A percentile compares a stretch with the other conserved stretches of the same genome.
These are phyloP conservation scores for Paramecium biaurelia DNA, from an alignment of 73 alveolate species.

Conservation along the genomic window DNA sequence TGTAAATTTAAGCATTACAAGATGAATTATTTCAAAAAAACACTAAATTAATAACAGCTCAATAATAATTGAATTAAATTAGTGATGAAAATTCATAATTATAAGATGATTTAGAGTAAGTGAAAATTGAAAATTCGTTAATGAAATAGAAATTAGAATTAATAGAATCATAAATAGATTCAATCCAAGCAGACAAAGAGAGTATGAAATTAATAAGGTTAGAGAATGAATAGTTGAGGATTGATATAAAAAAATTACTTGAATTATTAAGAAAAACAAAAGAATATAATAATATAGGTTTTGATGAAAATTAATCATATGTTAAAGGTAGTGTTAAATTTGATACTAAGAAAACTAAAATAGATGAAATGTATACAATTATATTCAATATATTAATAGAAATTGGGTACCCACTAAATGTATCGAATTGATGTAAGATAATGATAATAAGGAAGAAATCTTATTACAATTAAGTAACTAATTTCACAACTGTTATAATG, in stretches of 20 bases:
- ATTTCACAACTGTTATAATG: not conserved
- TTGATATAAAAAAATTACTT: conserved; percentile 28
- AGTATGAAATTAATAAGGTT: not conserved
- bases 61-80: not conserved
- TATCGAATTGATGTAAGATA: not conserved
- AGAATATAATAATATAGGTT: not conserved
- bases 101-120: not conserved
- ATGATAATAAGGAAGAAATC: conserved; percentile 5
- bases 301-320: conserved; percentile 34
- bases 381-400: not conserved
- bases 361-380: not conserved
- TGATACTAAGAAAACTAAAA: not conserved
- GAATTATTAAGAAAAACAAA: conserved; percentile 27
- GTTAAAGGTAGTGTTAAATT: conserved; percentile 1
- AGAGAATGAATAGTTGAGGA: conserved; percentile 6
- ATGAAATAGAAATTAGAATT: not conserved
- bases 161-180: not conserved
- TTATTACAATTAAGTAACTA: not conserved
- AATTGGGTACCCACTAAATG: conserved; percentile 23
- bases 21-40: conserved; percentile 21
- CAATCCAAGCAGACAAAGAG: not conserved
- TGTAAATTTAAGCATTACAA: conserved; percentile 4
- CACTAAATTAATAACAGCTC: not conserved
- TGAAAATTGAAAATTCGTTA: not conserved
- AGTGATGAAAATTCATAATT: not conserved